Conservation (phyloP, 2,329 filamentous ascomycete genomes). For the Pseudodiploospora longispora region DNA sequence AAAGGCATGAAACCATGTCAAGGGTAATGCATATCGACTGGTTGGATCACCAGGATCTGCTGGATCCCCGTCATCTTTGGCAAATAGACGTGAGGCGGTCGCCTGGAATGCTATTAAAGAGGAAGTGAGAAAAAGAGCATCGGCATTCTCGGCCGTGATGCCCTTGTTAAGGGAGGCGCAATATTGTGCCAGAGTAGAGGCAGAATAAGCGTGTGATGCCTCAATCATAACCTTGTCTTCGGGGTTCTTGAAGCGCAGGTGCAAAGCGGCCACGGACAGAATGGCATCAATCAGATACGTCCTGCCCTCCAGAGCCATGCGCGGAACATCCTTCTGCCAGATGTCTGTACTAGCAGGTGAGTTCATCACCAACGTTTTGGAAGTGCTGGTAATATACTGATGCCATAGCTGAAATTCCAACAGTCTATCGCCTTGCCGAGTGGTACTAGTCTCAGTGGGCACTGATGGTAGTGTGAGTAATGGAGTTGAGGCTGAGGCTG, state of each 20-base stretch:
- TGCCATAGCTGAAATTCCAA: conserved; percentile 57
- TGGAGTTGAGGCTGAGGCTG: conserved; percentile 6
- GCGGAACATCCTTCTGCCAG: conserved; percentile 53
- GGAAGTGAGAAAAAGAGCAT: conserved; percentile 54
- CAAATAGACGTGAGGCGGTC: conserved; percentile 53
- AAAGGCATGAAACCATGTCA: conserved; percentile 60
- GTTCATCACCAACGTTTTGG: conserved; percentile 49
- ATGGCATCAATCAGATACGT: conserved; percentile 55
- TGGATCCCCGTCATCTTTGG: conserved; percentile 43
- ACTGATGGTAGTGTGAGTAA: conserved; percentile 14
- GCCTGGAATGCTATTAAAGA: conserved; percentile 61
- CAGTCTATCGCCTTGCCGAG: conserved; percentile 35
- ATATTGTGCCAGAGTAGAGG: conserved; percentile 54
- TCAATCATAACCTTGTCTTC: conserved; percentile 52
- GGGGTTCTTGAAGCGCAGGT: conserved; percentile 48
- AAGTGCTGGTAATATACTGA: conserved; percentile 54
- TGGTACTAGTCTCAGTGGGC: conserved; percentile 21
- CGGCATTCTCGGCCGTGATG: conserved; percentile 51
- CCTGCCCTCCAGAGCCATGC: conserved; percentile 51
- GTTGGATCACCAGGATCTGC: conserved; percentile 25
- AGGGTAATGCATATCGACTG: conserved; percentile 47
- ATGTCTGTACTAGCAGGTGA: conserved; percentile 44
- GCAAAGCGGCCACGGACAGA: conserved; percentile 55
- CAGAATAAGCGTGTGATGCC: conserved; percentile 58
- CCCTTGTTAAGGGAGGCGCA: conserved; percentile 47